phyloP scores from a whole-genome alignment of 805 yeast genomes.

The Wickerhamiella kurtzmanii region DNA sequence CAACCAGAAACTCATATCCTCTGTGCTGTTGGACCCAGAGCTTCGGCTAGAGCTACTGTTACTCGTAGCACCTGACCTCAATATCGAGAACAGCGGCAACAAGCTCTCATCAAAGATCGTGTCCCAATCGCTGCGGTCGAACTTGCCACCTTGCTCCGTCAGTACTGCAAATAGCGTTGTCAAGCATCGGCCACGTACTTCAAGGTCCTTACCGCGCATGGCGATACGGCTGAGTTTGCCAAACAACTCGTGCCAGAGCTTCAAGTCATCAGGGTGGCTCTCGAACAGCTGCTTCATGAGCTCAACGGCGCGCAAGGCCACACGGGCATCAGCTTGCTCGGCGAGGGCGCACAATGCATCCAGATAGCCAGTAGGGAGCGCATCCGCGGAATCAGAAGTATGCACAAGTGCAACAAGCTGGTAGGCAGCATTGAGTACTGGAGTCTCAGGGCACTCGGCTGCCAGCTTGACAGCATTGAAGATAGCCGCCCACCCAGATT shows the following conservation, averaged over 20 bases:
- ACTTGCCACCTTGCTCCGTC: constrained; percentile 64
- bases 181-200: constrained; percentile 81
- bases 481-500: constrained; percentile 91
- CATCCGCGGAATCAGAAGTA: constrained; percentile 25
- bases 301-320: constrained; percentile 69
- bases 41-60: not conserved
- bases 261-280: constrained; percentile 11
- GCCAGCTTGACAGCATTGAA: constrained; percentile 66
- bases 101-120: constrained; percentile 59
- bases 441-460: constrained; percentile 28
- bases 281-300: constrained; percentile 39
- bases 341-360: constrained; percentile 66
- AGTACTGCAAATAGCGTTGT: constrained; percentile 70
- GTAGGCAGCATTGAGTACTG: constrained; percentile 12
- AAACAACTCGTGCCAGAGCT: constrained; percentile 32
- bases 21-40: constrained; percentile 29
- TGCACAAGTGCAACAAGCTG: constrained; percentile 12
- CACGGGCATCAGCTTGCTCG: constrained; percentile 64
- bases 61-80: constrained; percentile 37
- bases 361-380: constrained; percentile 34
- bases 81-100: constrained; percentile 79
- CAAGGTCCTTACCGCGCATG: constrained; percentile 87
- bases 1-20: constrained; percentile 87
- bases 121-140: constrained; percentile 70
- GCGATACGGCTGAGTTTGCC: constrained; percentile 76